Evolutionary conservation across 306 rosid species (phyloP).

Genomic region (Ormosia semicastrata): DNA sequence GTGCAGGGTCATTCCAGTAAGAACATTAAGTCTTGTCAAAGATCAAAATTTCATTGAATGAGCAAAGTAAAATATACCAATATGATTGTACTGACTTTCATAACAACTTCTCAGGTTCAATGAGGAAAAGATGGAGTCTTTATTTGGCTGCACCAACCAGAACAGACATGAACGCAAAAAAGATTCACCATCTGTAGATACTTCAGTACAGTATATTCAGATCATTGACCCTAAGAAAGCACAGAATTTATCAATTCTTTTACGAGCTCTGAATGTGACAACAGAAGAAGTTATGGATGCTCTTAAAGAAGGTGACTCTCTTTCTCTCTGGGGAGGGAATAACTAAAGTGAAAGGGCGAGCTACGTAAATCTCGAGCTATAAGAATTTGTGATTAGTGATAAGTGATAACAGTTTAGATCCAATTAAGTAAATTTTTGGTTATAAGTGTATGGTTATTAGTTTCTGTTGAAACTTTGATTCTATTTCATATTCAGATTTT

Average conservation of each 20-base stretch:
- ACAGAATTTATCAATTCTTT: constrained; percentile 88
- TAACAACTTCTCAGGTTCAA: constrained; percentile 62
- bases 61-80: not conserved
- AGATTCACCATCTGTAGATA: constrained; percentile 45
- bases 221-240: constrained; percentile 84
- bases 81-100: not conserved
- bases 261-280: constrained; percentile 79
- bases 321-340: not conserved
- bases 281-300: constrained; percentile 83
- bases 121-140: constrained; percentile 87
- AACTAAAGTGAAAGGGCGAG: not conserved
- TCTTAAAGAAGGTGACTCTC: constrained; percentile 63
- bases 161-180: constrained; percentile 52
- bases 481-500: not conserved
- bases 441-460: not conserved
- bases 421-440: not conserved
- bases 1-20: constrained; percentile 90
- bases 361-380: not conserved
- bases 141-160: constrained; percentile 63
- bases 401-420: not conserved
- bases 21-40: constrained; percentile 32
- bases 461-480: not conserved
- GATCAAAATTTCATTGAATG: constrained; percentile 19
- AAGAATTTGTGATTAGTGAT: not conserved
- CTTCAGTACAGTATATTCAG: constrained; percentile 60